Base-by-base conservation (phyloP, 768 basidiomycete genomes). In the Trametes gibbosa region DNA sequence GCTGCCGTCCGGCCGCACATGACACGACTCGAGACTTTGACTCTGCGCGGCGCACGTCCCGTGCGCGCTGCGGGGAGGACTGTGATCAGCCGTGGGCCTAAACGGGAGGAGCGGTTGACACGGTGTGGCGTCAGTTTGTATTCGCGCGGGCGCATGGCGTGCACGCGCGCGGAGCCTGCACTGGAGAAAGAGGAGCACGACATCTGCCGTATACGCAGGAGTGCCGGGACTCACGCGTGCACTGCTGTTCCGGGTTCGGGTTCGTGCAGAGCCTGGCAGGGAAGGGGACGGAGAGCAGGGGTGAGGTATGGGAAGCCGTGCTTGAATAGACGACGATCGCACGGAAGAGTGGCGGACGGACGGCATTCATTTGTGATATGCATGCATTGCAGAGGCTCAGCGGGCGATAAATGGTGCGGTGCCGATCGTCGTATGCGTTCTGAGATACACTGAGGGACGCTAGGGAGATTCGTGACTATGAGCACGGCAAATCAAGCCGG, bases 111-210 rank as follows among this genome's bases (percentile, higher is more conserved):
- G 54, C 35, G 29, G 14, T 24, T 48, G 54, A 37, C 54, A 39
- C 24, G 54, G 23, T 29, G 47, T 49, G 47, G 55, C 48, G 55
- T 50, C 47, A 49, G 42, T 47, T 12, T 56, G 55, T 25, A 55
- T 55, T 37, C 45, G 23, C n/a, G 45, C n/a, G n/a, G n/a, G n/a
- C 46, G 27, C 47, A 56, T 56, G 55, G 48, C 47, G 55, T 56
- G 55, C 55, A 41, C 47, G 39, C 13, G 10, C 32, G 25, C 9
- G 12, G 19, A 6, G 21, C 21, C 46, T 48, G 46, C 27, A 35
- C 35, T 13, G 50, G 48, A 5, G 17, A 23, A 37, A 35, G 32
- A 6, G 21, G 50, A 50, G 23, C 25, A 23, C 29, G 29, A 32
- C 29, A 10, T 32, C 29, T 32, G n/a, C 29, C 29, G 29, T 10